A percentile compares a stretch with the other conserved stretches of the same genome.
Conservation (phyloP, 83 land plant genomes). For the Isoetes engelmannii region DNA sequence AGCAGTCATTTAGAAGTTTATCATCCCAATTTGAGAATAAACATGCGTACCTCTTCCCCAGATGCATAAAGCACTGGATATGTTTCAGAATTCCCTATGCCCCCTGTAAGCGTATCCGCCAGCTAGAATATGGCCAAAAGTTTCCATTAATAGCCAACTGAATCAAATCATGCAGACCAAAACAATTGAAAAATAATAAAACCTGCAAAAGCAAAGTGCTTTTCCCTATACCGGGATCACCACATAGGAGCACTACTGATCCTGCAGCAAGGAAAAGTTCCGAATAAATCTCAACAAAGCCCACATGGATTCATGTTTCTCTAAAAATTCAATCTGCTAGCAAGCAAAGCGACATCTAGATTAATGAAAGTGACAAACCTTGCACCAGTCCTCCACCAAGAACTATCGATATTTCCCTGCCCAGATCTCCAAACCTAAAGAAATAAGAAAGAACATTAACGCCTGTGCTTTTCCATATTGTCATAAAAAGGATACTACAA, state of each 20-base stretch:
- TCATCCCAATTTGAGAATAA: not conserved
- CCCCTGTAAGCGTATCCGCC: slow-evolving; percentile 60
- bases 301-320: not conserved
- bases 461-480: not conserved
- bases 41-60: slow-evolving; percentile 73
- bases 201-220: slow-evolving; percentile 92
- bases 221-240: slow-evolving; percentile 98
- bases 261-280: slow-evolving; percentile 34
- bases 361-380: slow-evolving; percentile 33
- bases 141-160: not conserved
- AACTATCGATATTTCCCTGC: slow-evolving; percentile 74
- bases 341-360: not conserved
- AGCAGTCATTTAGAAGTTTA: not conserved
- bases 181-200: slow-evolving; percentile 2
- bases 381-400: slow-evolving; percentile 95
- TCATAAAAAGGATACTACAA: not conserved
- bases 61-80: slow-evolving; percentile 79
- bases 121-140: slow-evolving; percentile 35
- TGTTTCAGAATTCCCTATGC: slow-evolving; percentile 20
- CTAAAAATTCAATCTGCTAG: not conserved
- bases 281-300: slow-evolving; percentile 1
- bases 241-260: slow-evolving; percentile 75
- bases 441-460: slow-evolving; percentile 7
- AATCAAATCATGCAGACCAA: slow-evolving; percentile 5
- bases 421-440: slow-evolving; percentile 63